phyloP scores from a whole-genome alignment of 1,284 basidiomycete species.

The Schizophyllum commune region DNA sequence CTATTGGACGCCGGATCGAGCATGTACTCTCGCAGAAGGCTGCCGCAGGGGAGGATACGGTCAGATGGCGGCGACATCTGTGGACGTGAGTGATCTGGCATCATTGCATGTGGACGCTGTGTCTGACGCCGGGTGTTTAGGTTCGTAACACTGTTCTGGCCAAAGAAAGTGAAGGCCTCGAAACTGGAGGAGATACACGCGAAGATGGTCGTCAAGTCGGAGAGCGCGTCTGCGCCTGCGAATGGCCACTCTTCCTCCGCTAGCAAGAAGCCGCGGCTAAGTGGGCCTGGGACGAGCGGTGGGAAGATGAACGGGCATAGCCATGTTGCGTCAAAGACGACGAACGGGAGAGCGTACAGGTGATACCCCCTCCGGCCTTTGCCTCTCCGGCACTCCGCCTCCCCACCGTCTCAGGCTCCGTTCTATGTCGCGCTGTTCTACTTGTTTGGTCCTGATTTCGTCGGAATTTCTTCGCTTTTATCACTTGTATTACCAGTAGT shows the following conservation, averaged over 20 bases:
- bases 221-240: conserved; percentile 36
- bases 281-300: conserved; percentile 16
- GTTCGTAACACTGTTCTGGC: conserved; percentile 95
- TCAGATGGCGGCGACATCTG: conserved; percentile 87
- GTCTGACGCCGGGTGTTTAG: conserved; percentile 29
- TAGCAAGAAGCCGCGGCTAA: conserved; percentile 48
- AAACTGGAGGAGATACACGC: conserved; percentile 91
- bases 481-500: too few species aligned
- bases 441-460: too few species aligned
- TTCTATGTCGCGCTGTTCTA: too few species aligned
- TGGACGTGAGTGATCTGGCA: conserved; percentile 72
- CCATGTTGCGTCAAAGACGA: conserved; percentile 26
- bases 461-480: too few species aligned
- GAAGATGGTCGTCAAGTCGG: conserved; percentile 78
- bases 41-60: conserved; percentile 68
- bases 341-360: conserved; percentile 46
- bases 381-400: conserved; percentile 19
- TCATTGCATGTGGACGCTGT: conserved; percentile 1
- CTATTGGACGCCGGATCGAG: conserved; percentile 92
- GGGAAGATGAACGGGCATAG: conserved; percentile 43
- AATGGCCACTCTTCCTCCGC: conserved; percentile 35
- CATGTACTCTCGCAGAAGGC: conserved; percentile 72
- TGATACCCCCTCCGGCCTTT: conserved; percentile 26
- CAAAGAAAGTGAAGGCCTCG: conserved; percentile 88
- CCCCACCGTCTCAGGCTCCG: conserved; percentile 7